Conservation (phyloP, 148 eudicot species). For the Cornus florida region DNA sequence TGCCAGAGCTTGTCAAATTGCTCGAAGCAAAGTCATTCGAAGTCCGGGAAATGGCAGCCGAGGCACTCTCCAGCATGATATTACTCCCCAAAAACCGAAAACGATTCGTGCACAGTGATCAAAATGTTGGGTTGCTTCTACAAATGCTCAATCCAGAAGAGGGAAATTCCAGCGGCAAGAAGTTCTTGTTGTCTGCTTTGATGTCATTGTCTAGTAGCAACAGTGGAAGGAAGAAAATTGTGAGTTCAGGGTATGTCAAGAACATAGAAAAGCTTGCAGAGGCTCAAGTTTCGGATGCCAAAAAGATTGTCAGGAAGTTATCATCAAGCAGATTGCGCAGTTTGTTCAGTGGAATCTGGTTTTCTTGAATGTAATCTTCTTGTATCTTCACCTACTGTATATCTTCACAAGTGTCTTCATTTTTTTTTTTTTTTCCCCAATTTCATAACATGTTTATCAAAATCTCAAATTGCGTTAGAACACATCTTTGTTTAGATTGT, state of each 20-base stretch:
- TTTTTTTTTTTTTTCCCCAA: neutral
- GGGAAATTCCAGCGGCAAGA: slow-evolving; percentile 48
- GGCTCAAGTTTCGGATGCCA: slow-evolving; percentile 73
- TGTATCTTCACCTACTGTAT: slow-evolving; percentile 18
- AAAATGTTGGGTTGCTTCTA: slow-evolving; percentile 54
- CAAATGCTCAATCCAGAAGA: slow-evolving; percentile 57
- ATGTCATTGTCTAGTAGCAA: slow-evolving; percentile 54
- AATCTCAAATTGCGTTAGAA: neutral
- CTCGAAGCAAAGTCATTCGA: slow-evolving; percentile 69
- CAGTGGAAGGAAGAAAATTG: slow-evolving; percentile 63
- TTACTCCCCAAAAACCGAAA: slow-evolving; percentile 62
- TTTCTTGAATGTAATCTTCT: slow-evolving; percentile 39
- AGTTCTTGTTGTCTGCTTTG: slow-evolving; percentile 63
- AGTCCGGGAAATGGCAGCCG: slow-evolving; percentile 74
- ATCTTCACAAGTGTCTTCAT: neutral
- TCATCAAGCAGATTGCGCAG: slow-evolving; percentile 55
- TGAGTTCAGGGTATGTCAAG: slow-evolving; percentile 59
- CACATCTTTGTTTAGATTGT: slow-evolving; percentile 14
- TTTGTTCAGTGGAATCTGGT: slow-evolving; percentile 64
- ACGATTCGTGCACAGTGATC: slow-evolving; percentile 63
- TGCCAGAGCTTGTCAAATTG: slow-evolving; percentile 71
- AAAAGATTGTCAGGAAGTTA: slow-evolving; percentile 66
- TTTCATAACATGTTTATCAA: neutral
- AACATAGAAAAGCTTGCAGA: slow-evolving; percentile 75
- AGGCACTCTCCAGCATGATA: slow-evolving; percentile 53